Evolutionary conservation across 2,329 filamentous ascomycete genomes (phyloP), one percentile per base, ranked within the genome.

Genomic region (Colletotrichum australisinense): DNA sequence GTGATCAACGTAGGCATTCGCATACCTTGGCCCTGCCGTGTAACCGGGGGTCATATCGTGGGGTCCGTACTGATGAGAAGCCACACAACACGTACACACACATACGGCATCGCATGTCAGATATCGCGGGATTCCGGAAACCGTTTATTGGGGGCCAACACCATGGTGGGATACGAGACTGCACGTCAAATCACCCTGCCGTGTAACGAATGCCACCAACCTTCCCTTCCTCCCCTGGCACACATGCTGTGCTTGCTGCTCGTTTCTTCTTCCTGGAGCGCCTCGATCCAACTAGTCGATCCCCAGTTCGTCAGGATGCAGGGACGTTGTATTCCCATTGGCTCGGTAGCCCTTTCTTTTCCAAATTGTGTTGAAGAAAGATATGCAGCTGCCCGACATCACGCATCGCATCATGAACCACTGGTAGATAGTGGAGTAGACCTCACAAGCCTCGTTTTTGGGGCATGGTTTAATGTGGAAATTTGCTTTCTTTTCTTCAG

Each of bases 11-110:
- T n/a, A 63, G 42, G 28, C 22, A 38, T 67, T 67, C 63, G 63
- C 56, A 72, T 62, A 38, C 49, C 69, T 72, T 72, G 69, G 69
- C 65, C 32, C 52, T 74, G 72, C 38, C 49, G 72, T 74, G 72
- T 74, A 74, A 74, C 72, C 38, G 19, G 69, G 26, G 19, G 42
- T 11, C 19, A 49, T 49, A n/a, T 49, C 49, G 19, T n/a, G 28
- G 24, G 24, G 42, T 49, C 24, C 46, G 46, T 22, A 16, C n/a
- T 42, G 7, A 62, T 22, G 6, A 24, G 38, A 62, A 38, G 22
- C 11, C 30, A 57, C 42, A 70, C 49, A 55, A 55, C 26, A 24
- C 12, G 26, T 6, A 19, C 52, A 24, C 26, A 24, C 12, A 56
- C n/a, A 14, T 11, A 26, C 26, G 14, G 12, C 28, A 24, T 56